Base-by-base conservation (phyloP, 73 alveolate species). In the Durusdinium trenchii region DNA sequence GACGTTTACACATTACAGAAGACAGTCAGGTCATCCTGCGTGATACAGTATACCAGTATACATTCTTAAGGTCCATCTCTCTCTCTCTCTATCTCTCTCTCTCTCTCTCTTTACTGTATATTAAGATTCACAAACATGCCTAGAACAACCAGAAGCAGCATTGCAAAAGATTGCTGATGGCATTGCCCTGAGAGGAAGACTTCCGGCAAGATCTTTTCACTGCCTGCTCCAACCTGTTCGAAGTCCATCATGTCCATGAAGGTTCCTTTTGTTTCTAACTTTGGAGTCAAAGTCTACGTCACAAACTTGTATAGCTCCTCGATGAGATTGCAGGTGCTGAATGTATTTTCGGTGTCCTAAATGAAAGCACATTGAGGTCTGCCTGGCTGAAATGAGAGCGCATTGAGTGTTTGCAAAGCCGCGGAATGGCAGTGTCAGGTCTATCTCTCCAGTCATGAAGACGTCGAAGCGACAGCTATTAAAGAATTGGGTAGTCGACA, bases 181-280 rank as follows among this genome's bases (percentile, higher is more conserved):
- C 32, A 57, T 57, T 1, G 43, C 81, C 18, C 54, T 20, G 64
- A n/a, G 50, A 90, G 96, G 90, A 67, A 46, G 98, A 91, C 50
- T 91, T 91, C 78, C 98, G 98, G 89, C 98, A 91, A 71, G 98
- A 91, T 47, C 60, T 91, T 57, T 91, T 91, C 67, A 91, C 98
- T 5, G 89, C 98, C 60, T 91, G 98, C 90, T 91, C 98, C 16
- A 91, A 91, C n/a, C 98, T 91, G 46, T 91, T 91, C 46, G 98
- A 91, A 54, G 98, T 91, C 43, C 98, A 91, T 48, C 98, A 91
- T 45, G 98, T 91, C 57, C 98, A 91, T 26, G 79, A 36, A 45
- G 96, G 96, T 1, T 62, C 76, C 78, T 14, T 6, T 20, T 69
- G 10, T 69, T 69, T 69, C 18, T 69, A 16, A 7, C 46, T 38